Percentiles rank a stretch among this genome's conserved stretches.
These are phyloP conservation scores for Nothophoma quercina DNA, from an alignment of 2,329 filamentous ascomycete species.

Conservation along the genomic window DNA sequence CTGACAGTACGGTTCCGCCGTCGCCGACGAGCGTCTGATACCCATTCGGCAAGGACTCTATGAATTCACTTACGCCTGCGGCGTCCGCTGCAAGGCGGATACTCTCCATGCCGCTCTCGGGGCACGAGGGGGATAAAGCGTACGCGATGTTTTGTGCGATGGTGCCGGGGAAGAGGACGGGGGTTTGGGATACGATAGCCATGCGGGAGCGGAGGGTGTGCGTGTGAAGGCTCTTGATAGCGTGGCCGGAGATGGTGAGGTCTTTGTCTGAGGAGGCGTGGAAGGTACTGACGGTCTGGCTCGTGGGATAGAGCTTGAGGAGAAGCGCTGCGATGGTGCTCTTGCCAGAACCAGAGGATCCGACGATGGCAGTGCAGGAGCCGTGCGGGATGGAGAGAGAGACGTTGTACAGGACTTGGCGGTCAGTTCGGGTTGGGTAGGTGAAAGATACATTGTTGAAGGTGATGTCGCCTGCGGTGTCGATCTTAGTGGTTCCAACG, in stretches of 20 bases:
- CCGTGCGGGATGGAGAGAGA: constrained; percentile 69
- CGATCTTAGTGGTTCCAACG: constrained; percentile 55
- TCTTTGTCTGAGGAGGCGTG: constrained; percentile 30
- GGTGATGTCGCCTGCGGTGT: constrained; percentile 61
- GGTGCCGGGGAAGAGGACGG: constrained; percentile 78
- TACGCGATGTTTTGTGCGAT: constrained; percentile 85
- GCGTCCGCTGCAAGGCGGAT: constrained; percentile 60
- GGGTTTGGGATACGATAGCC: constrained; percentile 73
- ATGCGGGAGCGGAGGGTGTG: constrained; percentile 66
- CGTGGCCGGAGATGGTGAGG: constrained; percentile 66
- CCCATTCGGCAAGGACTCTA: constrained; percentile 72
- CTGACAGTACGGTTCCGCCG: constrained; percentile 75
- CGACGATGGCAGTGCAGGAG: constrained; percentile 79
- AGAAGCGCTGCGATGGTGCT: constrained; percentile 81
- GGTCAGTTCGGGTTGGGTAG: constrained; percentile 68
- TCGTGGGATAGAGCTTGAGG: constrained; percentile 70
- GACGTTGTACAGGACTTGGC: constrained; percentile 67
- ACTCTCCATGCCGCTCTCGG: constrained; percentile 53
- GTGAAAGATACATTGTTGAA: constrained; percentile 72
- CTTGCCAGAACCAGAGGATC: constrained; percentile 88
- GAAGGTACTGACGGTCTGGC: not conserved
- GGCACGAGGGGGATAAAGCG: constrained; percentile 67
- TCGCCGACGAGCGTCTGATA: constrained; percentile 80
- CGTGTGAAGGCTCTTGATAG: constrained; percentile 68
- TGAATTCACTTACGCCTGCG: constrained; percentile 79